Evolutionary conservation across 768 basidiomycete species (phyloP).

Genomic region (Xerocomellus chrysenteron): DNA sequence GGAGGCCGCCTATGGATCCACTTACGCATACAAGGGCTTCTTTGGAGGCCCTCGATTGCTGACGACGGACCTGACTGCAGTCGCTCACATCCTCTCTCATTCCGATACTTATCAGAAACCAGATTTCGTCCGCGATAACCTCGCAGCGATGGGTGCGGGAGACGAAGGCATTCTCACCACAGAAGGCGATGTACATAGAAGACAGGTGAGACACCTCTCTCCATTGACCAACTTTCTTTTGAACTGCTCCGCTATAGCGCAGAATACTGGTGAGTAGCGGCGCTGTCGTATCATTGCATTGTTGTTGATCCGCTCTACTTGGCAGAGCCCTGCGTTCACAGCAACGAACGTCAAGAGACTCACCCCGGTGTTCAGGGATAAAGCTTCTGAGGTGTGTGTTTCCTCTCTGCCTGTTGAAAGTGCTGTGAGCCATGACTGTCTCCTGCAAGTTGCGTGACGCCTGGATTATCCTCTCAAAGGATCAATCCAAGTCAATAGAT

Average conservation of each 20-base stretch:
- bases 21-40: conserved; percentile 54
- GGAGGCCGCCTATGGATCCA: conserved; percentile 46
- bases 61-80: conserved; percentile 56
- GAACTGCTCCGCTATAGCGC: conserved; percentile 35
- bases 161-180: conserved; percentile 49
- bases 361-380: conserved; percentile 57
- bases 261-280: conserved; percentile 47
- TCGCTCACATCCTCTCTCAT: conserved; percentile 56
- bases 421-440: neutral
- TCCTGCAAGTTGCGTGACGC: conserved; percentile 45
- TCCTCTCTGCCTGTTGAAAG: neutral
- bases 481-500: conserved; percentile 43
- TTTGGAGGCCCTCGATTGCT: conserved; percentile 52
- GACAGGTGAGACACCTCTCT: conserved; percentile 39
- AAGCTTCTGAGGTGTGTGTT: conserved; percentile 49
- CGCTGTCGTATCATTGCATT: neutral
- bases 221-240: neutral
- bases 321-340: conserved; percentile 52
- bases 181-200: conserved; percentile 55
- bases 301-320: neutral
- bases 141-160: conserved; percentile 52
- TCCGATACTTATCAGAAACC: conserved; percentile 64
- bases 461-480: conserved; percentile 30
- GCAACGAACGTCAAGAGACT: conserved; percentile 48
- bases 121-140: conserved; percentile 50